phyloP scores from a whole-genome alignment of 805 yeast genomes.

The Metschnikowia kofuensis region DNA sequence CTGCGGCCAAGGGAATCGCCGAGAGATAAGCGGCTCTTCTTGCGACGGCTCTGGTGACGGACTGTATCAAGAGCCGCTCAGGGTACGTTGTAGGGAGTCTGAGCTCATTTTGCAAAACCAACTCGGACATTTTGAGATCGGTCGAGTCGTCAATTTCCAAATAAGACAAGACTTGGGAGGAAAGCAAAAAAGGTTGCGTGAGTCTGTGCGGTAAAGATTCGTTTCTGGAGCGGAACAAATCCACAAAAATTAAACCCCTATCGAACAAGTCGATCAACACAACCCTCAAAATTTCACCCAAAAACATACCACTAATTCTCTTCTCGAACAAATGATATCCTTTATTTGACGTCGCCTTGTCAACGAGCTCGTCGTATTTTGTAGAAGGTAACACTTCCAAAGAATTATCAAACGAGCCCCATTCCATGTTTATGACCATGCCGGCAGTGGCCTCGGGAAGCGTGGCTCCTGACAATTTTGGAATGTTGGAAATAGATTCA shows the following conservation, averaged over 20 bases:
- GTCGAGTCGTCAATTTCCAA: conserved; percentile 84
- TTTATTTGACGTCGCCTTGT: conserved; percentile 70
- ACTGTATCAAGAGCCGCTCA: conserved; percentile 74
- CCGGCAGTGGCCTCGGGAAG: conserved; percentile 37
- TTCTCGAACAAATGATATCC: conserved; percentile 93
- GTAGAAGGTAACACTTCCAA: conserved; percentile 73
- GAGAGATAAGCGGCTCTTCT: conserved; percentile 87
- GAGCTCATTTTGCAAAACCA: conserved; percentile 61
- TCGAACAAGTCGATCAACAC: conserved; percentile 65
- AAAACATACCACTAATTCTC: conserved; percentile 86
- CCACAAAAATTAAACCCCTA: conserved; percentile 55
- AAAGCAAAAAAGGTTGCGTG: conserved; percentile 72
- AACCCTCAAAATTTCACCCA: conserved; percentile 85
- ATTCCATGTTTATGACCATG: conserved; percentile 93
- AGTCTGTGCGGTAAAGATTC: conserved; percentile 58
- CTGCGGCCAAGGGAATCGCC: conserved; percentile 87
- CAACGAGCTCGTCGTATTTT: conserved; percentile 70
- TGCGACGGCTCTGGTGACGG: conserved; percentile 73
- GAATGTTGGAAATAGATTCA: conserved; percentile 71
- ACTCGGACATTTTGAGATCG: conserved; percentile 65
- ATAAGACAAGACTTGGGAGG: conserved; percentile 80
- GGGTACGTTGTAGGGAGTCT: conserved; percentile 65
- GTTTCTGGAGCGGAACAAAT: conserved; percentile 42
- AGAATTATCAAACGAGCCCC: conserved; percentile 96
- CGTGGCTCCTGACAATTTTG: conserved; percentile 52